A percentile compares a stretch with the other conserved stretches of the same genome.
Evolutionary conservation across 164 flowering plant genomes (phyloP).

Genomic region (Dillenia suffruticosa): DNA sequence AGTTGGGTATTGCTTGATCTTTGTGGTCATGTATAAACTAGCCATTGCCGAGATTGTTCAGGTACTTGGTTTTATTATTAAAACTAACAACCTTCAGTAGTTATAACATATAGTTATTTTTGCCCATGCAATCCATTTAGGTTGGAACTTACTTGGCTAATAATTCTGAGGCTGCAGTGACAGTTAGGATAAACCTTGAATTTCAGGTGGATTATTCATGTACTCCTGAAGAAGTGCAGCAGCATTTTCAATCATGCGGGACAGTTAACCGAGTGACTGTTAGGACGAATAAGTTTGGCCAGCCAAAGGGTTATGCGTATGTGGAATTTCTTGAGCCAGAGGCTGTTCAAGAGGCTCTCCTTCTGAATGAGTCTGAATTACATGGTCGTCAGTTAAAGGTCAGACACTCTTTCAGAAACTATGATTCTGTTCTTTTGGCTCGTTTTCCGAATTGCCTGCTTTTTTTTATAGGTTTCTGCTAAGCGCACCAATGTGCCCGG

Average conservation of each 20-base stretch:
- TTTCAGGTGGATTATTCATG: constrained; percentile 68
- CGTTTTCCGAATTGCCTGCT: no score
- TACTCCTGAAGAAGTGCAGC: constrained; percentile 75
- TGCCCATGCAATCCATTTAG: no score
- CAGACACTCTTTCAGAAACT: neutral
- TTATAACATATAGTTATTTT: neutral
- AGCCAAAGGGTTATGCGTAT: constrained; percentile 71
- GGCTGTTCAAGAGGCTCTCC: constrained; percentile 66
- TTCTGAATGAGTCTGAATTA: constrained; percentile 56
- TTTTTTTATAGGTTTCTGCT: constrained; percentile 36
- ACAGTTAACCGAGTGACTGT: constrained; percentile 71
- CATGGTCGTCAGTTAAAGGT: constrained; percentile 77
- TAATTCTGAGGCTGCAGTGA: neutral
- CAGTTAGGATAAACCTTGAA: neutral
- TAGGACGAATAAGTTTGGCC: constrained; percentile 55
- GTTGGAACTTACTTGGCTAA: neutral
- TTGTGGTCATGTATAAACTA: neutral
- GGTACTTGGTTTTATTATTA: neutral
- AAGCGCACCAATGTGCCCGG: constrained; percentile 71
- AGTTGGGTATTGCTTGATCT: no score
- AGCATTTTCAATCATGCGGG: constrained; percentile 75
- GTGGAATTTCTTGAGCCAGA: constrained; percentile 68
- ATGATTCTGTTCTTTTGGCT: neutral
- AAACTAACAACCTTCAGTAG: neutral
- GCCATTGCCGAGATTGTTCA: neutral